phyloP scores from a whole-genome alignment of 768 basidiomycete species.

The Floccularia luteovirens region DNA sequence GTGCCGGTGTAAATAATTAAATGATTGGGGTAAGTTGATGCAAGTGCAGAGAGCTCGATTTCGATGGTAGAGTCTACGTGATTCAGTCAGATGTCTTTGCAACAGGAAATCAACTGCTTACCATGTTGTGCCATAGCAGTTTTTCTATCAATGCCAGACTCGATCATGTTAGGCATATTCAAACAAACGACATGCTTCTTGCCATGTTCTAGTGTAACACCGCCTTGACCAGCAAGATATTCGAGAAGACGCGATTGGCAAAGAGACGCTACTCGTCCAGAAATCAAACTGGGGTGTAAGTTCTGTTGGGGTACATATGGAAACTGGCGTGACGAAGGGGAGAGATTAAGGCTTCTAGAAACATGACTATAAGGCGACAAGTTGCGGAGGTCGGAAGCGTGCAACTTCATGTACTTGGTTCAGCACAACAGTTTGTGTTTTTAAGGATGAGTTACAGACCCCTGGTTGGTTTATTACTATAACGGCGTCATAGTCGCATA shows the following conservation, averaged over 20 bases:
- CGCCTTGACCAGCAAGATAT: conserved; percentile 29
- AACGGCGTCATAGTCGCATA: conserved; percentile 62
- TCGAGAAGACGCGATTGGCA: conserved; percentile 46
- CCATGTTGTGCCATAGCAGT: conserved; percentile 45
- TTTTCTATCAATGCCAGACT: conserved; percentile 35
- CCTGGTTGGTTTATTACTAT: conserved; percentile 67
- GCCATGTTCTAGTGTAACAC: conserved; percentile 23
- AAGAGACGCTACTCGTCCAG: conserved; percentile 34
- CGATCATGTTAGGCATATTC: conserved; percentile 39
- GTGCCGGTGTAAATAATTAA: conserved; percentile 64
- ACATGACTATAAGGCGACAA: conserved; percentile 44
- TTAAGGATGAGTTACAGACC: conserved; percentile 31
- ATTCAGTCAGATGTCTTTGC: conserved; percentile 5
- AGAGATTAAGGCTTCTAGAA: conserved; percentile 32
- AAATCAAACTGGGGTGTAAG: conserved; percentile 22
- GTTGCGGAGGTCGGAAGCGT: conserved; percentile 66
- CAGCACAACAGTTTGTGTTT: background rate
- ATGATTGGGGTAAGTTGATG: conserved; percentile 45
- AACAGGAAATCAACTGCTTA: conserved; percentile 18
- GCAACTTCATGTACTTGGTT: conserved; percentile 37
- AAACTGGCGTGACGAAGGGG: conserved; percentile 53
- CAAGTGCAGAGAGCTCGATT: conserved; percentile 39
- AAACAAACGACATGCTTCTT: conserved; percentile 52
- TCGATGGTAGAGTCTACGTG: conserved; percentile 35
- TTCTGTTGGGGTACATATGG: conserved; percentile 40